Conservation (phyloP, 805 yeast species). For the Starmerella lactis-condensi region DNA sequence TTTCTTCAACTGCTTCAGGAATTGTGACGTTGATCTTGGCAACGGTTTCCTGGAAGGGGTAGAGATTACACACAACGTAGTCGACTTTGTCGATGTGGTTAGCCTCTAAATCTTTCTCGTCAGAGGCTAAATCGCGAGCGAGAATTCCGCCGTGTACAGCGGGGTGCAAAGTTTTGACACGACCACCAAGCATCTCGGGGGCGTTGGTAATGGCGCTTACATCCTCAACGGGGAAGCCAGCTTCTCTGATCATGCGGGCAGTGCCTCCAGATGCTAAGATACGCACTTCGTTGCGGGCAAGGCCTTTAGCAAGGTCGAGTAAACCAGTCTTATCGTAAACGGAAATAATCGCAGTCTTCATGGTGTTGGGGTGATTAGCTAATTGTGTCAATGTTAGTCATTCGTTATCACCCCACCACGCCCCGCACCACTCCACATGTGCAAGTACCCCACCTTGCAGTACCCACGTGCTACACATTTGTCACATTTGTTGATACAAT, state of each 20-base stretch:
- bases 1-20: constrained; percentile 95
- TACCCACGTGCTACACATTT: too few relatives aligned
- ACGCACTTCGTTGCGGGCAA: constrained; percentile 71
- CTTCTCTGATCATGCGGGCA: constrained; percentile 81
- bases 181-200: constrained; percentile 96
- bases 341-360: constrained; percentile 81
- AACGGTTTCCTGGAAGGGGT: constrained; percentile 95
- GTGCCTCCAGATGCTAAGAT: constrained; percentile 96
- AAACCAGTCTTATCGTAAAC: constrained; percentile 96
- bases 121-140: constrained; percentile 81
- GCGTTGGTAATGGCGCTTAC: constrained; percentile 91
- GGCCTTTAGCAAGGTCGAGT: constrained; percentile 88
- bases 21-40: constrained; percentile 89
- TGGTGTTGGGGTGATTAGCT: too few relatives aligned
- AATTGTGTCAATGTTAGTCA: too few relatives aligned
- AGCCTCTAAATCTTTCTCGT: constrained; percentile 68
- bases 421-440: too few relatives aligned
- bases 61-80: constrained; percentile 90
- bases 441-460: too few relatives aligned
- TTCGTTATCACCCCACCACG: too few relatives aligned
- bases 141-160: constrained; percentile 91
- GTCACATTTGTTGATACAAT: too few relatives aligned
- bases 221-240: constrained; percentile 95
- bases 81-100: constrained; percentile 94
- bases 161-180: constrained; percentile 96